A percentile compares a stretch with the other conserved stretches of the same genome.
These are phyloP conservation scores for Neospora caninum DNA, from an alignment of 169 alveolate species.

Conservation along the genomic window DNA sequence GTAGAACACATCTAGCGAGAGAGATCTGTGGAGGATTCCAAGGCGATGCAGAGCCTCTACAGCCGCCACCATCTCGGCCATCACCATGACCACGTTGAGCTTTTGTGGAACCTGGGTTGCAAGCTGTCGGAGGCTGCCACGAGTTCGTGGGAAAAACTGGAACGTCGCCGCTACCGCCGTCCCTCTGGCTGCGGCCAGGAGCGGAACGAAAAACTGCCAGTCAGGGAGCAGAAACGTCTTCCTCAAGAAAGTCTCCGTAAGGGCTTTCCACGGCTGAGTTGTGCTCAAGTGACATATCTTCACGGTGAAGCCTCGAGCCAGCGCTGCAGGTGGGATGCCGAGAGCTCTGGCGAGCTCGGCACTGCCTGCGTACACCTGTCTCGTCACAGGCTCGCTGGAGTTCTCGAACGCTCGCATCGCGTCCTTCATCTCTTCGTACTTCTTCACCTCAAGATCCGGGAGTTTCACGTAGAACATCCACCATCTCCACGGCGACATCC, in stretches of 20 bases:
- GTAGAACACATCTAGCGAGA: neutral
- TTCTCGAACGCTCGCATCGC: neutral
- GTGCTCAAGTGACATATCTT: neutral
- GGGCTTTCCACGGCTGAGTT: neutral
- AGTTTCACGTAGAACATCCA: neutral
- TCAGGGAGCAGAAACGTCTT: neutral
- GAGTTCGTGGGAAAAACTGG: neutral
- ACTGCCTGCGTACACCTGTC: neutral
- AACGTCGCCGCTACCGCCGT: neutral
- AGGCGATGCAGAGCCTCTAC: neutral
- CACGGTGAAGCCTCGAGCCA: neutral
- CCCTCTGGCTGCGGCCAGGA: neutral
- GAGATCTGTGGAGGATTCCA: neutral
- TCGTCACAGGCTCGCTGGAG: neutral
- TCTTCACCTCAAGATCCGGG: neutral
- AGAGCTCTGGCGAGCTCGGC: neutral
- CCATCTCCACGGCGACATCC: neutral
- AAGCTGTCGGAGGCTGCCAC: neutral
- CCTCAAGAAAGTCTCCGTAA: neutral
- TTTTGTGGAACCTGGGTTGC: neutral
- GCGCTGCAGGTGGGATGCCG: neutral
- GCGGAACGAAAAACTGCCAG: neutral
- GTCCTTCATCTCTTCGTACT: neutral
- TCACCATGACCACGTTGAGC: neutral
- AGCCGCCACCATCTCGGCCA: neutral